Evolutionary conservation across 2,329 filamentous ascomycete species (phyloP).

Genomic region (Aureobasidium uvarum): DNA sequence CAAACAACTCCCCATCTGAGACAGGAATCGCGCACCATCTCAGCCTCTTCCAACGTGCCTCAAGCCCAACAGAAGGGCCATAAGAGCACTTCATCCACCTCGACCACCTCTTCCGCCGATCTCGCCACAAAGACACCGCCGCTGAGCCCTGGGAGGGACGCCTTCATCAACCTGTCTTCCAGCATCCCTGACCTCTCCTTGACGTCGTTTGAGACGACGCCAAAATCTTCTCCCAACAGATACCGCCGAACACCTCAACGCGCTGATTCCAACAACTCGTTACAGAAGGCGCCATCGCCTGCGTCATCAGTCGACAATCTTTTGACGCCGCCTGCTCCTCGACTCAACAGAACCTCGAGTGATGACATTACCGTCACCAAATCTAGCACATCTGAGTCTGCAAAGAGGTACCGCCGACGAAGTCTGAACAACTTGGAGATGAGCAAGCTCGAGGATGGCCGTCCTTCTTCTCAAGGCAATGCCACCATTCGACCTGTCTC

Average conservation of each 20-base stretch:
- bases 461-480: slow-evolving; percentile 34
- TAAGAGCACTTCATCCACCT: slow-evolving; percentile 54
- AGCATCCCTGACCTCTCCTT: slow-evolving; percentile 56
- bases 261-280: slow-evolving; percentile 50
- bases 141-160: slow-evolving; percentile 36
- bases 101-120: slow-evolving; percentile 39
- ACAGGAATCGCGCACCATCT: slow-evolving; percentile 56
- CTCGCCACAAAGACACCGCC: slow-evolving; percentile 26
- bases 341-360: slow-evolving; percentile 43
- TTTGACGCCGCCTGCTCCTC: slow-evolving; percentile 40
- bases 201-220: slow-evolving; percentile 55
- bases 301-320: slow-evolving; percentile 55
- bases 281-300: slow-evolving; percentile 35
- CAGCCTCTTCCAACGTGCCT: slow-evolving; percentile 48
- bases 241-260: slow-evolving; percentile 68
- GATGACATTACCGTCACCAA: slow-evolving; percentile 69
- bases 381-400: slow-evolving; percentile 60
- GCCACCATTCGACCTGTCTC: slow-evolving; percentile 39
- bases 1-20: slow-evolving; percentile 55
- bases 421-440: slow-evolving; percentile 69
- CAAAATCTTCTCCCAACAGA: slow-evolving; percentile 74
- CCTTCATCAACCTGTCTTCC: slow-evolving; percentile 51
- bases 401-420: slow-evolving; percentile 74
- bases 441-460: slow-evolving; percentile 32
- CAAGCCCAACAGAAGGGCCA: slow-evolving; percentile 40